These are phyloP conservation scores for Heimioporus retisporus DNA, from an alignment of 1,284 basidiomycete genomes.

Conservation along the genomic window DNA sequence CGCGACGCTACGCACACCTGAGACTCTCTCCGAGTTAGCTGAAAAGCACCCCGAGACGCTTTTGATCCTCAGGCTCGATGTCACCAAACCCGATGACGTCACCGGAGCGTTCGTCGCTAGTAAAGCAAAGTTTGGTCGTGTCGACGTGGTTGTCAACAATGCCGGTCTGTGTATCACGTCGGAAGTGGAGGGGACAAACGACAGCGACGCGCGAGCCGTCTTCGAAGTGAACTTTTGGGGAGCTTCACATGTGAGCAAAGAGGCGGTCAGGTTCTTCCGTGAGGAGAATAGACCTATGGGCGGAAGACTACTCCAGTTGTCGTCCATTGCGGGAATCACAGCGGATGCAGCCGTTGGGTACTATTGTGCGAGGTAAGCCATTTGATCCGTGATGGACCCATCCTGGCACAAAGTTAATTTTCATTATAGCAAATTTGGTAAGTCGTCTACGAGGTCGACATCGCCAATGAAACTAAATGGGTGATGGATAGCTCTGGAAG, in stretches of 20 bases:
- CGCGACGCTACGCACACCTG: constrained; percentile 46
- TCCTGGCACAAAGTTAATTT: neutral
- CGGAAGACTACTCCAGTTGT: constrained; percentile 34
- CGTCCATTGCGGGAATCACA: constrained; percentile 27
- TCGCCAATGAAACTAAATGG: constrained; percentile 1
- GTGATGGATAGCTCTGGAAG: constrained; percentile 30
- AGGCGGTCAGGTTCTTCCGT: constrained; percentile 36
- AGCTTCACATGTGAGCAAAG: constrained; percentile 38
- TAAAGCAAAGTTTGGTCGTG: constrained; percentile 45
- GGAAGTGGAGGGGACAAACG: constrained; percentile 28
- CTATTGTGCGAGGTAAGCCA: constrained; percentile 32
- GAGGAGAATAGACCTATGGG: constrained; percentile 36
- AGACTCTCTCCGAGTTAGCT: constrained; percentile 38
- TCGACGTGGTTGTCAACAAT: constrained; percentile 59
- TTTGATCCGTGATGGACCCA: neutral
- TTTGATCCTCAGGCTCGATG: constrained; percentile 51
- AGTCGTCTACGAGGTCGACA: neutral
- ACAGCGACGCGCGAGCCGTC: constrained; percentile 34
- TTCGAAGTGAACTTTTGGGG: constrained; percentile 52
- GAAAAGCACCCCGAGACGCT: constrained; percentile 39
- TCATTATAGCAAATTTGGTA: constrained; percentile 30
- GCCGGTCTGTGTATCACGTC: constrained; percentile 31
- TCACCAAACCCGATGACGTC: constrained; percentile 42
- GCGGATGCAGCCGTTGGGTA: constrained; percentile 11
- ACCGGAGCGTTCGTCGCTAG: constrained; percentile 43